Evolutionary conservation across 768 basidiomycete genomes (phyloP).

Genomic region (Mycena galericulata): DNA sequence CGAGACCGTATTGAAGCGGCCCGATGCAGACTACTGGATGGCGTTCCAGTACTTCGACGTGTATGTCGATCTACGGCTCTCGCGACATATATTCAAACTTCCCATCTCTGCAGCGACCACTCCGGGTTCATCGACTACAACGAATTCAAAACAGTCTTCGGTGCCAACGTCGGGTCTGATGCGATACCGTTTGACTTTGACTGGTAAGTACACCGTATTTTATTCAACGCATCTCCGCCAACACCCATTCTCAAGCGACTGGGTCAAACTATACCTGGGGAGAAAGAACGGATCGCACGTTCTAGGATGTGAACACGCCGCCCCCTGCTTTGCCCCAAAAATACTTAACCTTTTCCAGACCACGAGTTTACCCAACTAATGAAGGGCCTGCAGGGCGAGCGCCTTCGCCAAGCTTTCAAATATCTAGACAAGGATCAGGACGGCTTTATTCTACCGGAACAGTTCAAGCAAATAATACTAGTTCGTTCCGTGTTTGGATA

Average conservation of each 20-base stretch:
- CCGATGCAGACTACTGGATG: slow-evolving; percentile 97
- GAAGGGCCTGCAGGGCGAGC: slow-evolving; percentile 98
- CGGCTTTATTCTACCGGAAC: slow-evolving; percentile 92
- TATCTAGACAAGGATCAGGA: slow-evolving; percentile 90
- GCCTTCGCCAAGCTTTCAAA: slow-evolving; percentile 95
- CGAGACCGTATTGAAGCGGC: slow-evolving; percentile 91
- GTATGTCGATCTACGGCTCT: slow-evolving; percentile 60
- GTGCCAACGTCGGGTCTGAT: slow-evolving; percentile 79
- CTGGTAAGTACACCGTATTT: slow-evolving; percentile 62
- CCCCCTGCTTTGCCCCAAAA: background rate
- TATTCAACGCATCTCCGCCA: background rate
- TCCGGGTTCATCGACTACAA: slow-evolving; percentile 95
- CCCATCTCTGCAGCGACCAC: slow-evolving; percentile 68
- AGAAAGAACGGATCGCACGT: slow-evolving; percentile 93
- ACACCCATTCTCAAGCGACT: slow-evolving; percentile 68
- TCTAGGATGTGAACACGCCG: slow-evolving; percentile 78
- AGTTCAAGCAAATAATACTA: slow-evolving; percentile 95
- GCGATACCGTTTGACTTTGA: slow-evolving; percentile 96
- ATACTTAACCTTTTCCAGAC: slow-evolving; percentile 58
- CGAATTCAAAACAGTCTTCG: slow-evolving; percentile 94
- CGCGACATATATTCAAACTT: slow-evolving; percentile 27
- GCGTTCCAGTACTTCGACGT: slow-evolving; percentile 97
- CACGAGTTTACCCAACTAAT: slow-evolving; percentile 98
- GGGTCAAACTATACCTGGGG: slow-evolving; percentile 96
- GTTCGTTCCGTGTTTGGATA: slow-evolving; percentile 57